Conservation (phyloP, 2,329 filamentous ascomycete genomes). For the Aspergillus floridensis region DNA sequence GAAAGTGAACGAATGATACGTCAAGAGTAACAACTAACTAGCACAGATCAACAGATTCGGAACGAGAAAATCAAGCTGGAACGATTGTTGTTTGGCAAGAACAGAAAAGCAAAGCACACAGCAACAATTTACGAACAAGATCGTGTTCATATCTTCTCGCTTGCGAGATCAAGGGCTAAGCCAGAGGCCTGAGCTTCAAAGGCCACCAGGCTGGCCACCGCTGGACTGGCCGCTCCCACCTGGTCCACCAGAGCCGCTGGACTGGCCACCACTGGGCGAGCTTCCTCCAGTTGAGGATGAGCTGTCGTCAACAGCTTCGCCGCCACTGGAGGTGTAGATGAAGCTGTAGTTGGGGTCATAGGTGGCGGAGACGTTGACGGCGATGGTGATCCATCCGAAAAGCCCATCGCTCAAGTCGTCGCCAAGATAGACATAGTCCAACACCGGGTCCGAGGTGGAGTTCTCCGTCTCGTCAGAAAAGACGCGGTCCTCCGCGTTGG, state of each 20-base stretch:
- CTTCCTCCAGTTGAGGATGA: not conserved
- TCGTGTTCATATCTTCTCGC: not conserved
- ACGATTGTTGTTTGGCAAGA: not conserved
- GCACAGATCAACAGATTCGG: not conserved
- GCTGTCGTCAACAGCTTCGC: constrained; percentile 1
- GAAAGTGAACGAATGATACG: not conserved
- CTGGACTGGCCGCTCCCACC: not conserved
- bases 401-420: constrained; percentile 14
- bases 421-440: constrained; percentile 16
- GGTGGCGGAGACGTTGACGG: constrained; percentile 14
- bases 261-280: not conserved
- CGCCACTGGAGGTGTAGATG: constrained; percentile 4
- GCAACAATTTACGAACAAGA: not conserved
- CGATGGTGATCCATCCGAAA: constrained; percentile 18
- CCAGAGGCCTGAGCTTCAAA: not conserved
- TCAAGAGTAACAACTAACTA: not conserved
- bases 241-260: not conserved
- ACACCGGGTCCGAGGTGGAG: constrained; percentile 16
- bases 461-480: constrained; percentile 15
- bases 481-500: constrained; percentile 16
- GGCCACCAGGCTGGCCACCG: not conserved
- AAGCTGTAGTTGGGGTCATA: constrained; percentile 11
- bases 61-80: not conserved
- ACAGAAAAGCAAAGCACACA: not conserved
- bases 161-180: not conserved